Evolutionary conservation across 2,329 filamentous ascomycete genomes (phyloP).

Genomic region (Alternaria sp.): DNA sequence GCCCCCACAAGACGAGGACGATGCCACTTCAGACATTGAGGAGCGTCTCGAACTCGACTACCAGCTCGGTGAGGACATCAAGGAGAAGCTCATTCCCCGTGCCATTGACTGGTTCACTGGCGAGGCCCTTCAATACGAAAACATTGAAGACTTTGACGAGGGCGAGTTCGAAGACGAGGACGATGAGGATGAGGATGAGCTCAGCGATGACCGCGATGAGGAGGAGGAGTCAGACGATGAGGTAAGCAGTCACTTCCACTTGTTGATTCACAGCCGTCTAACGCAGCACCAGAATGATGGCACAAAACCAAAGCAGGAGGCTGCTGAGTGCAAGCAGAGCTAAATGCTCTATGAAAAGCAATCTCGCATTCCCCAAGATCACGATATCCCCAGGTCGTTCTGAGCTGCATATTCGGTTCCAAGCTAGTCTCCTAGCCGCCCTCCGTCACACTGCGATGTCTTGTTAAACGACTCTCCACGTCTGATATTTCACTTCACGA

Average conservation of each 20-base stretch:
- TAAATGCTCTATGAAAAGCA: constrained; percentile 33
- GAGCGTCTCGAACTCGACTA: constrained; percentile 98
- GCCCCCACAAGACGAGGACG: constrained; percentile 77
- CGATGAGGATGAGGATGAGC: constrained; percentile 88
- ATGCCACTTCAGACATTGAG: constrained; percentile 89
- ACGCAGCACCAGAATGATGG: constrained; percentile 47
- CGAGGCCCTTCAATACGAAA: constrained; percentile 95
- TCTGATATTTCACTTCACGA: constrained; percentile 27
- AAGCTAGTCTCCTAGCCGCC: constrained; percentile 13
- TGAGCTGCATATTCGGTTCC: constrained; percentile 13
- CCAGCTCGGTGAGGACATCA: constrained; percentile 98
- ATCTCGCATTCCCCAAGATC: constrained; percentile 14
- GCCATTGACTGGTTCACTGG: constrained; percentile 99
- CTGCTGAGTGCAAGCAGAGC: constrained; percentile 57
- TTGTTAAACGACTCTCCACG: constrained; percentile 21
- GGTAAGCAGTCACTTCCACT: constrained; percentile 32
- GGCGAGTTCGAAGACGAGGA: constrained; percentile 89
- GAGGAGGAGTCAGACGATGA: constrained; percentile 63
- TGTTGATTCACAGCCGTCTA: constrained; percentile 15
- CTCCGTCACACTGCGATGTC: constrained; percentile 12
- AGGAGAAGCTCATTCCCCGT: constrained; percentile 98
- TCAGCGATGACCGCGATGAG: constrained; percentile 81
- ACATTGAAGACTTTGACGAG: constrained; percentile 83
- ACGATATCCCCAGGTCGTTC: constrained; percentile 26
- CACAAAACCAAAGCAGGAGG: constrained; percentile 57